Evolutionary conservation across 2,329 filamentous ascomycete species (phyloP), one percentile per base, ranked within the genome.

Genomic region (Lachnellula suecica): DNA sequence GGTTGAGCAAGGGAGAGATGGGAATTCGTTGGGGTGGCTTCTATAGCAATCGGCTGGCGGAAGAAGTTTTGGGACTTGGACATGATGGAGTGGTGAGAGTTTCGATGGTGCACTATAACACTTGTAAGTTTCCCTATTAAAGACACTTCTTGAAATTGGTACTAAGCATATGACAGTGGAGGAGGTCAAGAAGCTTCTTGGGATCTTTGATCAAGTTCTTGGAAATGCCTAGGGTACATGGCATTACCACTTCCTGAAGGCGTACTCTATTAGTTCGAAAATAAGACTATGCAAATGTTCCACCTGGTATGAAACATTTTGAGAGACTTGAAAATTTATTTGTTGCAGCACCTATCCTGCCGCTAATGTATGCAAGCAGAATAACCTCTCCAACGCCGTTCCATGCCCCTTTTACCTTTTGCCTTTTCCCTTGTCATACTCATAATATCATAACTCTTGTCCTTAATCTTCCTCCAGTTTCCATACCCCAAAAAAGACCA

Each of bases 31-130:
- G 79, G 77, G 87, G 87, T 0, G 74, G 79, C 41, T 89, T 90
- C 61, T 90, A 90, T 67, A 84, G 81, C 11, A 80, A 86, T 60
- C 72, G 86, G 15, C 64, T 89, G 57, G 73, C 81, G 11, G 72
- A 80, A 52, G 80, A 86, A 2, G 71, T 88, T 0, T 64, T 89
- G 34, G 75, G 75, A 0, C 68, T 88, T 45, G 77, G 73, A 0
- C 73, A 78, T 8, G 78, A 88, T 59, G 87, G 85, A 0, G 79
- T 89, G 8, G 77, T 87, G 4, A 76, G 87, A 57, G 82, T 89
- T n/a, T 88, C 84, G 61, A 75, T 89, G 74, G 78, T 87, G 49
- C 86, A 89, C 68, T 90, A 90, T 64, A 90, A 90, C 61, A 88
- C 84, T 2, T 64, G 80, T 83, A 63, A 74, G 79, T 75, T 20